Conservation (phyloP, 805 yeast genomes). For the Monosporozyma yasuniensis region DNA sequence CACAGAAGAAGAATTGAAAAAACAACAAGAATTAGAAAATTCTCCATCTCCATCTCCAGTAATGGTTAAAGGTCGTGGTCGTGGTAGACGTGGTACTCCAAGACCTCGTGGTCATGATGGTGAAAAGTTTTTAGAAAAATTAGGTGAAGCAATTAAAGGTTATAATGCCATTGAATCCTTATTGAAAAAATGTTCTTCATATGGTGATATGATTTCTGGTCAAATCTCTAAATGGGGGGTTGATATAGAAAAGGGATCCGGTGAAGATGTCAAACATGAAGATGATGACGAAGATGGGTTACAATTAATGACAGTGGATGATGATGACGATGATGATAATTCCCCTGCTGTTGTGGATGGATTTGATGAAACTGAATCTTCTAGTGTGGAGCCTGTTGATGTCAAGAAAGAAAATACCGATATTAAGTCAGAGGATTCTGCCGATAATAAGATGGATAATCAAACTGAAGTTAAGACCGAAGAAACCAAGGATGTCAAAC, state of each 20-base stretch:
- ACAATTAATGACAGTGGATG: constrained; percentile 16
- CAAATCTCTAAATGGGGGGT: constrained; percentile 88
- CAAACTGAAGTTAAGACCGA: too few species aligned
- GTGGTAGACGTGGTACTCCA: constrained; percentile 31
- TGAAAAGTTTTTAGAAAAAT: constrained; percentile 60
- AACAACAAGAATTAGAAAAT: constrained; percentile 12
- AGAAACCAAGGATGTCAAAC: not conserved
- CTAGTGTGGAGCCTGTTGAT: constrained; percentile 1
- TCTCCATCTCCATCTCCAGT: constrained; percentile 7
- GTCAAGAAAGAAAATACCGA: not conserved
- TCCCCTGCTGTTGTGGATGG: constrained; percentile 24
- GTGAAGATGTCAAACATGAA: constrained; percentile 20
- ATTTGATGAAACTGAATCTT: constrained; percentile 24
- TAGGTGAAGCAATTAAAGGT: constrained; percentile 66
- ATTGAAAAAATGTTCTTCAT: constrained; percentile 70
- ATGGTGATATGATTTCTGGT: constrained; percentile 58
- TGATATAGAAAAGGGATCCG: constrained; percentile 50
- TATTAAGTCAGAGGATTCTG: not conserved
- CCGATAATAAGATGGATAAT: too few species aligned
- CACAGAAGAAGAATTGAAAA: constrained; percentile 25
- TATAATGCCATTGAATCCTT: constrained; percentile 93
- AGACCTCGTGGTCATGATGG: constrained; percentile 51
- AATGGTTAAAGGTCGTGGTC: constrained; percentile 15
- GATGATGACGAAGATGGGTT: constrained; percentile 13
- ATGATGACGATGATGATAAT: constrained; percentile 28